Base-by-base conservation (phyloP, 805 yeast species). In the Sporopachydermia lactativora region DNA sequence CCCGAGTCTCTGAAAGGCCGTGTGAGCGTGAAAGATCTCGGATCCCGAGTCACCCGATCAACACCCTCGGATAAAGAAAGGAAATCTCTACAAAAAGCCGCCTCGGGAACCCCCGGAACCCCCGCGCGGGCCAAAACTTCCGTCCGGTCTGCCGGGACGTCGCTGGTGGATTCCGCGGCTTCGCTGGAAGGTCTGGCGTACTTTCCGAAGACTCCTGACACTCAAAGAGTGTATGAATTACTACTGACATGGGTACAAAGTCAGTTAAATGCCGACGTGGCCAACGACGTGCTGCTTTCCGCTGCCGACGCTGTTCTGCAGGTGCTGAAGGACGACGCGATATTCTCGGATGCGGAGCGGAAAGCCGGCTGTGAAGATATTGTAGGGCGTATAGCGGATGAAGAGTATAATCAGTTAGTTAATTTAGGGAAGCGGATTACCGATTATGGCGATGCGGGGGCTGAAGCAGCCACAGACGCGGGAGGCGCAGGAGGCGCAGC, bases 1-100 rank as follows among this genome's bases (percentile, higher is more conserved):
- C 95, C 96, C 0, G 74, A 74, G 43, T 75, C 94, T 0, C 61
- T 86, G 52, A 71, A 64, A 5, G 94, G 94, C 3, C 73, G 68
- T 44, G 66, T 88, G n/a, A 59, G 75, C 3, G 61, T 72, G 41
- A 63, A 66, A 34, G 94, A 84, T 39, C 73, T 86, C 80, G 96
- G 94, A 0, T 49, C 72, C 2, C 50, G 70, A 36, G 62, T 57
- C 4, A 37, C 45, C 41, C 37, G 54, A 46, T 48, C 48, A 46
- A 44, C 18, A 35, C 49, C 38, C 42, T 43, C 49, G 35, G 45
- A 16, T 48, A 49, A 18, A 48, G 38, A 41, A 45, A 43, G 36
- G 46, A 41, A 36, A 41, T 43, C 37, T 46, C 47, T 15, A 40
- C 49, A 31, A 3, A 35, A 45, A 36, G 34, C 42, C 16, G 19